Evolutionary conservation across 257 asterid species (phyloP).

Genomic region (Lycium ferocissimum): DNA sequence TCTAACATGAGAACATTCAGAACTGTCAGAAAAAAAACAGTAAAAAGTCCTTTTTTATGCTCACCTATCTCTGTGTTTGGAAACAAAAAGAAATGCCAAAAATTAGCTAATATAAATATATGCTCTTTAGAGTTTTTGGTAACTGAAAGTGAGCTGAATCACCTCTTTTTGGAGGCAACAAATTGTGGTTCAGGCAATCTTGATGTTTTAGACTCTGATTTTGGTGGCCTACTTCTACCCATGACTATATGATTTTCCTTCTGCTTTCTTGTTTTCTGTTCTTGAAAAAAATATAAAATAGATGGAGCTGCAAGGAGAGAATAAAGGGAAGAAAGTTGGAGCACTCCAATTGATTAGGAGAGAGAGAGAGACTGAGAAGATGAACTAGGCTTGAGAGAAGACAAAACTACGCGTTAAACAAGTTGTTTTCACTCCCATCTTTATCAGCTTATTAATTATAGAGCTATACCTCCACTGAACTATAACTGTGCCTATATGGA

Average conservation of each 20-base stretch:
- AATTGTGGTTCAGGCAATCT: constrained; percentile 31
- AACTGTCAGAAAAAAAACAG: neutral
- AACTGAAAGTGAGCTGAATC: neutral
- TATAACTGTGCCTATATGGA: neutral
- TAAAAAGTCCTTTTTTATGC: neutral
- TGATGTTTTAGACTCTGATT: constrained; percentile 34
- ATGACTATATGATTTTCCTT: constrained; percentile 27
- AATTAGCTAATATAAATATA: neutral
- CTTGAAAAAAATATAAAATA: too few relatives aligned
- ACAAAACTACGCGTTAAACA: constrained; percentile 54
- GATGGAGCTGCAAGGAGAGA: constrained; percentile 32
- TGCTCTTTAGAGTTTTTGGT: neutral
- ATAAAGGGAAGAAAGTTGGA: constrained; percentile 34
- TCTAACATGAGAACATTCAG: constrained; percentile 42
- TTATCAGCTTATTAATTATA: constrained; percentile 51
- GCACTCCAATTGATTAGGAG: constrained; percentile 43
- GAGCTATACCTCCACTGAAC: constrained; percentile 38
- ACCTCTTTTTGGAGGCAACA: constrained; percentile 64
- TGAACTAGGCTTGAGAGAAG: constrained; percentile 35
- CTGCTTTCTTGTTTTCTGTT: neutral
- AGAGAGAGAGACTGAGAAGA: constrained; percentile 40
- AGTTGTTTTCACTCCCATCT: constrained; percentile 47
- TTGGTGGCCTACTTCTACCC: constrained; percentile 37
- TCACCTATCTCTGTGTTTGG: neutral
- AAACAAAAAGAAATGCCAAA: neutral